Percentiles rank a stretch among this genome's conserved stretches.
phyloP scores from a whole-genome alignment of 345 rosid species.

The Hibiscus trionum region DNA sequence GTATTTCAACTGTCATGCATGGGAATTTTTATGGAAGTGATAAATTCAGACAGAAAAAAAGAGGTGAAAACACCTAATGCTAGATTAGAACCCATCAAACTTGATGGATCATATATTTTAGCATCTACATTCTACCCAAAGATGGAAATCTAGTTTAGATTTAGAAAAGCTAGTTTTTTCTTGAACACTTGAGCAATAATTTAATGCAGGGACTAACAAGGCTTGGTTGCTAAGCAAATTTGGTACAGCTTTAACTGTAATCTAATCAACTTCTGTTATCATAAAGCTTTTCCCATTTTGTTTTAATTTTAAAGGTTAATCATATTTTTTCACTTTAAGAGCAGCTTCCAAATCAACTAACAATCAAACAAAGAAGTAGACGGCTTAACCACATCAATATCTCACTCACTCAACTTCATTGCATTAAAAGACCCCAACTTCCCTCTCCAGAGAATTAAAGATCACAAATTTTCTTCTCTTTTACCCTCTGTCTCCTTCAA shows the following conservation, averaged over 20 bases:
- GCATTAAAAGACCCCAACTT: not conserved
- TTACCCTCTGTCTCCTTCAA: constrained; percentile 15
- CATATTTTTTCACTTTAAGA: constrained; percentile 4
- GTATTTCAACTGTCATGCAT: no score
- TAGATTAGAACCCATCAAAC: not conserved
- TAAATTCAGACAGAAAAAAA: no score
- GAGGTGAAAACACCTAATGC: no score
- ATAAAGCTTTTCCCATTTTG: constrained; percentile 14
- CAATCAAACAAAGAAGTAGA: constrained; percentile 16
- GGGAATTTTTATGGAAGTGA: no score
- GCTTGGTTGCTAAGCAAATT: constrained; percentile 20
- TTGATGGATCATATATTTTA: not conserved
- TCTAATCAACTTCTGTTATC: constrained; percentile 15
- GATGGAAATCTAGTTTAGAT: constrained; percentile 6
- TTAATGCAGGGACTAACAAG: not conserved
- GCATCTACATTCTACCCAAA: no score
- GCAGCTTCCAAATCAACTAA: constrained; percentile 5
- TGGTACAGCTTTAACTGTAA: constrained; percentile 15
- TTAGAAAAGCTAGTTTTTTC: constrained; percentile 6
- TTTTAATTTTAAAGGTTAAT: constrained; percentile 28
- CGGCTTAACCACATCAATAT: constrained; percentile 22
- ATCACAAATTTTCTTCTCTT: not conserved
- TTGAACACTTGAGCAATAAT: not conserved
- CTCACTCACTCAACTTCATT: not conserved
- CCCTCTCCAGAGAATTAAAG: not conserved